Base-by-base conservation (phyloP, 1,139 yeast genomes). In the Ogataea hybrid region DNA sequence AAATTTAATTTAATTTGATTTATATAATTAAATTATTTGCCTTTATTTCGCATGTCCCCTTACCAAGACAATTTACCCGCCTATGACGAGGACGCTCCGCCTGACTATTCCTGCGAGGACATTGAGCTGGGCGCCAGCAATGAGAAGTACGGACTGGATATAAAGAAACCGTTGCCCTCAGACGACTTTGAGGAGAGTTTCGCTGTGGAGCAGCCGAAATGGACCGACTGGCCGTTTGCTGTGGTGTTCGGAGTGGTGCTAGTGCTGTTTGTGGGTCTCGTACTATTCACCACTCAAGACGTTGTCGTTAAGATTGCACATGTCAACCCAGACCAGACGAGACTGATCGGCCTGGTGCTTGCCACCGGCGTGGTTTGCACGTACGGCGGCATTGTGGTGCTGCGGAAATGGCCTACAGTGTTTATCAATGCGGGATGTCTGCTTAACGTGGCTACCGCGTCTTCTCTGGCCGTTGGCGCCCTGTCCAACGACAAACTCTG, bases 211-310 rank as follows among this genome's bases (percentile, higher is more conserved):
- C 81, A 80, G 57, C 87, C 87, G 6, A 72, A 66, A 51, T 77
- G 73, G 67, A 82, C 85, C 53, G 96, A 88, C 59, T 72, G 81
- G 76, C 83, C 84, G 1, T 84, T 84, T 54, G 71, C 85, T 0
- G 54, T 83, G 2, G 69, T 88, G 48, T 84, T 87, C 56, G 53
- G 76, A 12, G 65, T 71, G 7, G 78, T 37, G 6, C 18, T 44
- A 8, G 28, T 31, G 14, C 28, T 32, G 12, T 48, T 41, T 25
- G 15, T 35, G n/a, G 47, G 39, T 6, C n/a, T 42, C 4, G 23
- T 33, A 15, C 25, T 18, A 8, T 25, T 25, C 23, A 15, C 23
- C 14, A 18, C 28, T 4, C 22, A 21, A 2, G 6, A 23, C 10
- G 3, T 25, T 4, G 7, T 28, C 6, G 22, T 16, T 1, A 14